phyloP scores from a whole-genome alignment of 768 basidiomycete genomes.

The Exsudoporus frostii region DNA sequence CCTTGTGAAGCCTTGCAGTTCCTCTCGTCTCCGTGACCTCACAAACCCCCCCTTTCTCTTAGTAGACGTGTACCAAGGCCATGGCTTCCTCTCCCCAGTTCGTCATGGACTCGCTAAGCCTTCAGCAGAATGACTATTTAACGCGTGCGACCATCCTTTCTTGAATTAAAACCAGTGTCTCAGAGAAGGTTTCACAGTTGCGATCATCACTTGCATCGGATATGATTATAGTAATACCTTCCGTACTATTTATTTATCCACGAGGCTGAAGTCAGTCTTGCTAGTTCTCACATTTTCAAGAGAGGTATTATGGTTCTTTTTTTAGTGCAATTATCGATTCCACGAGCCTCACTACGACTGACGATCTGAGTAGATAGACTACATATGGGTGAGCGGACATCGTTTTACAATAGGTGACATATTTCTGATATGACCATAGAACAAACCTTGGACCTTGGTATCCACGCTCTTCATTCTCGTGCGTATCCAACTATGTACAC shows the following conservation, averaged over 20 bases:
- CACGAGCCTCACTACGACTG: neutral
- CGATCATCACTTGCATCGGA: neutral
- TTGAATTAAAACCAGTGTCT: too few species aligned
- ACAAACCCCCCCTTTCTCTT: neutral
- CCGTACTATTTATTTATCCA: neutral
- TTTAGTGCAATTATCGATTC: too few species aligned
- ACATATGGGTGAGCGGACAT: constrained; percentile 3
- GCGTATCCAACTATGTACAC: neutral
- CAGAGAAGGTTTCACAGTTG: neutral
- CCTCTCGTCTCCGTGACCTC: neutral
- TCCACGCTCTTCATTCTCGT: neutral
- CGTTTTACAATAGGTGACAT: neutral
- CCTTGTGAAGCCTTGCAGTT: too few species aligned
- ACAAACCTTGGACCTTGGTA: neutral
- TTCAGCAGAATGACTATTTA: neutral
- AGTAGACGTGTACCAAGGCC: neutral
- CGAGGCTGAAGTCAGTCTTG: neutral
- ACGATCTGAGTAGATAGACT: neutral
- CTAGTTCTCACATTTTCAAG: constrained; percentile 1
- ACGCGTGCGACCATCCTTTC: too few species aligned
- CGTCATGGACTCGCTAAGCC: neutral
- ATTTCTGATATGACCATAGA: neutral
- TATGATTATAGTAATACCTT: constrained; percentile 3
- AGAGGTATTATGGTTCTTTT: neutral
- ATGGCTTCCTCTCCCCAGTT: neutral